These are phyloP conservation scores for Ambrosia artemisiifolia DNA, from an alignment of 129 eudicot species.

Conservation along the genomic window DNA sequence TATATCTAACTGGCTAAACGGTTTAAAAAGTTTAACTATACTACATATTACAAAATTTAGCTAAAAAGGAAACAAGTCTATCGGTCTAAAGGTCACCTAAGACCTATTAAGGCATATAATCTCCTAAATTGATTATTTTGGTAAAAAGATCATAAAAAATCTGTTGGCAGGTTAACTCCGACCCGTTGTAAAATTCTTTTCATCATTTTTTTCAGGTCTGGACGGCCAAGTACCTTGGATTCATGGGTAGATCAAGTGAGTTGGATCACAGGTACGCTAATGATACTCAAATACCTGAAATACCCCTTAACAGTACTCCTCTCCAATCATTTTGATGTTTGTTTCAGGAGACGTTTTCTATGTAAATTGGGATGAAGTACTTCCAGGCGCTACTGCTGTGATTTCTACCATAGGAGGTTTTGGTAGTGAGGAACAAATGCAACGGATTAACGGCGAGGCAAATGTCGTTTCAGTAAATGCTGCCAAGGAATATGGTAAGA, in stretches of 20 bases:
- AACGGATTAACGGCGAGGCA: constrained; percentile 95
- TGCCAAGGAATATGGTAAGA: constrained; percentile 81
- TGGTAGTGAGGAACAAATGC: constrained; percentile 98
- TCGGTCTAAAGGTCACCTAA: neutral
- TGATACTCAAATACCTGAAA: constrained; percentile 13
- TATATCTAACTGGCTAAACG: neutral
- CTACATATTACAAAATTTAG: neutral
- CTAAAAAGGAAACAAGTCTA: neutral
- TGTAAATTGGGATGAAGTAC: constrained; percentile 95
- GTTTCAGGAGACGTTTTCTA: constrained; percentile 90
- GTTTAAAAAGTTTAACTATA: neutral
- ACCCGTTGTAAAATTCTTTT: too few relatives aligned
- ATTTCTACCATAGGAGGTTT: constrained; percentile 96
- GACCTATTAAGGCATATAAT: neutral
- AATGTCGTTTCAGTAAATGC: constrained; percentile 79
- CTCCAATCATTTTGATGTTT: neutral
- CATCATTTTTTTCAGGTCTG: constrained; percentile 54
- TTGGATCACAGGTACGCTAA: constrained; percentile 76
- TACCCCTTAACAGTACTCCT: constrained; percentile 15
- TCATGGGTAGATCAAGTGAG: constrained; percentile 96
- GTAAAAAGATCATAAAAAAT: too few relatives aligned
- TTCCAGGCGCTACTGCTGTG: constrained; percentile 89
- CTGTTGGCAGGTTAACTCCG: too few relatives aligned
- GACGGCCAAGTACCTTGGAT: constrained; percentile 64
- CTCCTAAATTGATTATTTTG: neutral